Base-by-base conservation (phyloP, 257 asterid species). In the Avicennia marina region DNA sequence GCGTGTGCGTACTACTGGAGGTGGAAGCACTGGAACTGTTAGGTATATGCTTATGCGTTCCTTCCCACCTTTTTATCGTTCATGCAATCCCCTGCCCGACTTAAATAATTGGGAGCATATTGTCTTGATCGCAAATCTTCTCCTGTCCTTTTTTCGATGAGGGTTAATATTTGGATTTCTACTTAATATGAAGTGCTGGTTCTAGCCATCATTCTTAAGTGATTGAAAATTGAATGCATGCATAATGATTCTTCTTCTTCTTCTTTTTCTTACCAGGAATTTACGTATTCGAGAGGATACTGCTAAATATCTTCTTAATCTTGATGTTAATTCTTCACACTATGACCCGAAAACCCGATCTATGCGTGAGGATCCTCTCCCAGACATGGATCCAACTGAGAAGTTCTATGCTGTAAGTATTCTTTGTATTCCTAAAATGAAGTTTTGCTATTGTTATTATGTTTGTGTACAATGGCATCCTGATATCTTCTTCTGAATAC, bases 1-100 rank as follows among this genome's bases (percentile, higher is more conserved):
- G 75, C 96, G 97, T 86, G 97, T 93, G 56, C 95, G 98, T 8
- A 93, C 98, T 29, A 93, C 98, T n/a, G 98, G 97, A 70, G 98
- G 98, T 76, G 98, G 98, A 58, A 83, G 98, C 76, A 91, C 98
- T 2, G 98, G 98, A 68, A 88, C 98, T 58, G 98, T 93, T 53
- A 87, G 98, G 98, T 85, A 69, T 51, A 29, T 53, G 2, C n/a
- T 26, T 16, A 10, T 45, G 22, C 47, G 16, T 50, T 46, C 22
- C 15, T 58, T 48, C 21, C 27, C 22, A 59, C 48, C 27, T 11
- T 32, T 32, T 24, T 47, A 60, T 48, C 21, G 26, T 54, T 36
- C 16, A 8, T 15, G 12, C 41, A 7, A 48, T 57, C 29, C 13
- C 38, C 33, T 32, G 11, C 7, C 40, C 15, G 9, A 51, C 13